Evolutionary conservation across 2,329 filamentous ascomycete genomes (phyloP).

Genomic region (Ustulina deusta): DNA sequence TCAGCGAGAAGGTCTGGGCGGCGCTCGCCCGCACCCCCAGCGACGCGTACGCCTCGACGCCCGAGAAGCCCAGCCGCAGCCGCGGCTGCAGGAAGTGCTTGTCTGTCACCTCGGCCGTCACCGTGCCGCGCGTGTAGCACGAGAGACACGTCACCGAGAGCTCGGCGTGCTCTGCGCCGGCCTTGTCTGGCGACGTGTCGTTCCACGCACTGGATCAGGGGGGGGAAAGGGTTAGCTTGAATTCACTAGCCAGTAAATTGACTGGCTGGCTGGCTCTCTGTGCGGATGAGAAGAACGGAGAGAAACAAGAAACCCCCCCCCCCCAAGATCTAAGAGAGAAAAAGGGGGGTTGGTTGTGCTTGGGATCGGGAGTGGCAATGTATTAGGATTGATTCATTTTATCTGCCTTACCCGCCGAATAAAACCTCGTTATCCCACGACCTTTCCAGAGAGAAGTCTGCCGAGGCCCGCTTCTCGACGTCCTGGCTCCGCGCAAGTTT

Average conservation of each 20-base stretch:
- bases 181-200: constrained; percentile 10
- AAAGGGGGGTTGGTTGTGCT: background rate
- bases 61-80: constrained; percentile 25
- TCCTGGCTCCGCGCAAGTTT: constrained; percentile 34
- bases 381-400: background rate
- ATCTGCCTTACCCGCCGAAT: constrained; percentile 32
- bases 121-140: constrained; percentile 32
- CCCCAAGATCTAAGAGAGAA: background rate
- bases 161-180: constrained; percentile 9
- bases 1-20: constrained; percentile 32
- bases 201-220: constrained; percentile 13
- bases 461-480: constrained; percentile 27
- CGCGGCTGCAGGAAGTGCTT: constrained; percentile 21
- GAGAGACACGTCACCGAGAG: constrained; percentile 33
- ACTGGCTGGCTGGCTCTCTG: too few relatives aligned
- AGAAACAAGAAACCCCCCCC: too few relatives aligned
- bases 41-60: constrained; percentile 27
- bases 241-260: background rate
- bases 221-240: constrained; percentile 3
- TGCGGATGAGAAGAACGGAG: background rate
- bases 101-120: constrained; percentile 31
- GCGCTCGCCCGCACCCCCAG: constrained; percentile 18
- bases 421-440: constrained; percentile 37
- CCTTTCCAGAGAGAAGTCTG: constrained; percentile 35
- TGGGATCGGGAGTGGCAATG: background rate